Evolutionary conservation across 345 rosid species (phyloP), one percentile per base, ranked within the genome.

Genomic region (Acer saccharum): DNA sequence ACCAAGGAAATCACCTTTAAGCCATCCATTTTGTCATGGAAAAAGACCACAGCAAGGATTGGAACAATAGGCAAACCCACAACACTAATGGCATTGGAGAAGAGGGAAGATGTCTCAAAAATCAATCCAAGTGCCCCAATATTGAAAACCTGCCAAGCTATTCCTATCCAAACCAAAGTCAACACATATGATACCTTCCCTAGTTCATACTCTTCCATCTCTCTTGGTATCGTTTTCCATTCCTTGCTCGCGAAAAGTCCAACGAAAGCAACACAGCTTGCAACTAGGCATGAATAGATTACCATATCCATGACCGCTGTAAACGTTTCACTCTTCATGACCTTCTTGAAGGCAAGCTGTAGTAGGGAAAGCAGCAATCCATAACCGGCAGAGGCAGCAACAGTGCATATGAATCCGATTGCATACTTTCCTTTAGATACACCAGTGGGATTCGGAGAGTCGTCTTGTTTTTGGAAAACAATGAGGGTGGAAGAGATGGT

Each of bases 41-140:
- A 89, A 62, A 89, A 74, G 78, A 91, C 79, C 68, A 90, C 89
- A n/a, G 94, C 96, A 55, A 88, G 5, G 20, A 88, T 67, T 10
- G 98, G 94, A 75, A 87, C 83, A 7, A 93, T 74, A 3, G 94
- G 97, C 78, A 86, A 74, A 4, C 97, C 93, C 23, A 90, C 25
- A 39, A 55, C 69, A 48, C 77, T 64, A 0, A 25, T 81, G 16
- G 84, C 84, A 55, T 91, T 90, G 20, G 93, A 83, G 81, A 93
- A 91, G 44, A 90, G 68, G 7, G 97, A 83, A 66, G 92, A 86
- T 17, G 84, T 84, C 82, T 93, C 88, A 62, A 85, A 86, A 73
- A 89, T 83, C 81, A 91, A 71, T 21, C 93, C 91, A 14, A 82
- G 69, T 20, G 69, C 68, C 4, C 93, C 91, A 21, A 90, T 75